Percentiles rank a stretch among this genome's conserved stretches.
Conservation (phyloP, 23 red algal species). For the Pyropia haitanensis region DNA sequence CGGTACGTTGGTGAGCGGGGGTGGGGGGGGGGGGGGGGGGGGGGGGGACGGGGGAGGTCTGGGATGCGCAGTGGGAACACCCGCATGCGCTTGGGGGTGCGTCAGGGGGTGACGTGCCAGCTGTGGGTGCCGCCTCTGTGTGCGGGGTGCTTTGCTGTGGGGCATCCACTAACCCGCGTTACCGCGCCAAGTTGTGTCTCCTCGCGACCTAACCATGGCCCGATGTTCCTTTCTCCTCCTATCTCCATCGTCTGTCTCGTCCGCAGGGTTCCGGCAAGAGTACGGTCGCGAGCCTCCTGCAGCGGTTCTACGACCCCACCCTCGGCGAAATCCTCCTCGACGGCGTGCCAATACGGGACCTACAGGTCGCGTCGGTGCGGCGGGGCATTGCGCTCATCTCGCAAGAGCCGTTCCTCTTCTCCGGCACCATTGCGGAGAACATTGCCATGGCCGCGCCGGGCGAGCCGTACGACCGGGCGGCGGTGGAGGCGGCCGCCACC, state of each 20-base stretch:
- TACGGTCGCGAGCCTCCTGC: conserved; percentile 18
- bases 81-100: too few relatives aligned
- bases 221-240: too few relatives aligned
- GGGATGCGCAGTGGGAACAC: too few relatives aligned
- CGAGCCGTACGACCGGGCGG: conserved; percentile 1
- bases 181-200: too few relatives aligned
- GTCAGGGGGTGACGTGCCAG: too few relatives aligned
- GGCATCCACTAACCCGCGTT: too few relatives aligned
- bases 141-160: too few relatives aligned
- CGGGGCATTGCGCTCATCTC: conserved; percentile 21
- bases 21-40: too few relatives aligned
- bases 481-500: conserved; percentile 39
- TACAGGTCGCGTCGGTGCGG: conserved; percentile 13
- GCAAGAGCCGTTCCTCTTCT: conserved; percentile 53
- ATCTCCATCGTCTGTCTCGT: too few relatives aligned
- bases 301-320: conserved; percentile 31
- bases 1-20: not conserved
- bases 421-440: conserved; percentile 38
- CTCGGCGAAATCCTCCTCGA: conserved; percentile 22
- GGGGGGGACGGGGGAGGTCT: too few relatives aligned
- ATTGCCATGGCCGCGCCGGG: conserved; percentile 14
- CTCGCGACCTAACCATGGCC: too few relatives aligned
- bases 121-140: too few relatives aligned
- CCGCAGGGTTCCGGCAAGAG: conserved; percentile 26
- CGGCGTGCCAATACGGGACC: conserved; percentile 14